Evolutionary conservation across 768 basidiomycete species (phyloP).

Genomic region (Pholiota molesta): DNA sequence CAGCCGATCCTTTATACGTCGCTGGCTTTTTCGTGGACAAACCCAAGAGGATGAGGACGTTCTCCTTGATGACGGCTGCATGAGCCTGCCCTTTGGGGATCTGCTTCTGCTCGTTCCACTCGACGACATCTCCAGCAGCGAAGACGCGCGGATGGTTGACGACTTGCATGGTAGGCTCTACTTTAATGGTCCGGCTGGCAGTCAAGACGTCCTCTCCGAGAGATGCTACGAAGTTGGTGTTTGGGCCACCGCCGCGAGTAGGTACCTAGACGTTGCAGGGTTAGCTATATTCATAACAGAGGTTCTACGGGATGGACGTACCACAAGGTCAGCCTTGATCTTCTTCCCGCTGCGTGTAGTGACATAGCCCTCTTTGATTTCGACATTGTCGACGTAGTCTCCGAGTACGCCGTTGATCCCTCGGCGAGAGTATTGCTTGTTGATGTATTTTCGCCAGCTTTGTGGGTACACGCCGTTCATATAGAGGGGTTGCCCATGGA

Average conservation of each 20-base stretch:
- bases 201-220: conserved; percentile 40
- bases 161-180: conserved; percentile 62
- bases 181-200: conserved; percentile 44
- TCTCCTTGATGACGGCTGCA: conserved; percentile 29
- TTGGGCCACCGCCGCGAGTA: conserved; percentile 42
- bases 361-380: conserved; percentile 39
- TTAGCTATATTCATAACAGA: not conserved
- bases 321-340: conserved; percentile 59
- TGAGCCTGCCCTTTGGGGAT: conserved; percentile 49
- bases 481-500: conserved; percentile 53
- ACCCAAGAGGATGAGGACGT: conserved; percentile 5
- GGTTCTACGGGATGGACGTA: conserved; percentile 31
- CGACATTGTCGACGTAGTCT: conserved; percentile 52
- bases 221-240: conserved; percentile 54
- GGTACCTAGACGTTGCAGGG: conserved; percentile 27
- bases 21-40: conserved; percentile 29
- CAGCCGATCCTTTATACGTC: conserved; percentile 51
- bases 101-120: conserved; percentile 67
- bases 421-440: conserved; percentile 41
- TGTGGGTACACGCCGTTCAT: conserved; percentile 59
- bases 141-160: conserved; percentile 54
- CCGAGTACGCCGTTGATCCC: conserved; percentile 54
- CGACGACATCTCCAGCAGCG: conserved; percentile 66
- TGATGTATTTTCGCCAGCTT: conserved; percentile 52
- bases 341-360: conserved; percentile 53